A percentile compares a stretch with the other conserved stretches of the same genome.
These are phyloP conservation scores for Solanum raphanifolium DNA, from an alignment of 257 asterid species.

Conservation along the genomic window DNA sequence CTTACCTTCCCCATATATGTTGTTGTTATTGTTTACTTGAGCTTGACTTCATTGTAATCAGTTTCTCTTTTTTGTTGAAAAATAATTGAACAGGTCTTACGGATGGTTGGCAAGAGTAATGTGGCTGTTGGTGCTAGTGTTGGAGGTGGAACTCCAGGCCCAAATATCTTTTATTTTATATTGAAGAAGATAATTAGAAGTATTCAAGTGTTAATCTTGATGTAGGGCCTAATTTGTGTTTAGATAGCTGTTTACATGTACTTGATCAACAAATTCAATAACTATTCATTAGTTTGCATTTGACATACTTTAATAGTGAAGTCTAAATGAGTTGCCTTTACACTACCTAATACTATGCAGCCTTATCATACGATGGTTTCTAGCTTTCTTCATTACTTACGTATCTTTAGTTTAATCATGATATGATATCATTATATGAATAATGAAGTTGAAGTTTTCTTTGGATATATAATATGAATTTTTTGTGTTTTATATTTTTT, in stretches of 20 bases:
- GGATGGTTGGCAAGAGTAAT: slow-evolving; percentile 42
- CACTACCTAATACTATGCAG: background rate
- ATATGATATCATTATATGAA: no score
- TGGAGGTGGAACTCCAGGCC: slow-evolving; percentile 32
- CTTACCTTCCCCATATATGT: background rate
- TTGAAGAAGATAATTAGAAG: background rate
- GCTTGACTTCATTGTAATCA: background rate
- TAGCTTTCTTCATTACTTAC: background rate
- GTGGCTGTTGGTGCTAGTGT: slow-evolving; percentile 41
- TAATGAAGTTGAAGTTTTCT: no score
- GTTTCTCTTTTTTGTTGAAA: background rate
- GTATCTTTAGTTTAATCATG: no score
- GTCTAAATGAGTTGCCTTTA: background rate
- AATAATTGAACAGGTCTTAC: slow-evolving; percentile 20
- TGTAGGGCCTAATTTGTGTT: background rate
- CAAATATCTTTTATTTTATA: background rate
- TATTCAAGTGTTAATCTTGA: background rate
- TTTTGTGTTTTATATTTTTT: no score
- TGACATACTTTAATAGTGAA: background rate
- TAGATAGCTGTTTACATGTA: background rate
- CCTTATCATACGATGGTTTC: no score
- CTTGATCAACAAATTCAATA: background rate
- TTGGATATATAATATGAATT: no score
- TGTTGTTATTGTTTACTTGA: background rate
- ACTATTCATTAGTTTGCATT: background rate